Conservation (phyloP, 768 basidiomycete genomes). For the Lactarius pseudohatsudake region DNA sequence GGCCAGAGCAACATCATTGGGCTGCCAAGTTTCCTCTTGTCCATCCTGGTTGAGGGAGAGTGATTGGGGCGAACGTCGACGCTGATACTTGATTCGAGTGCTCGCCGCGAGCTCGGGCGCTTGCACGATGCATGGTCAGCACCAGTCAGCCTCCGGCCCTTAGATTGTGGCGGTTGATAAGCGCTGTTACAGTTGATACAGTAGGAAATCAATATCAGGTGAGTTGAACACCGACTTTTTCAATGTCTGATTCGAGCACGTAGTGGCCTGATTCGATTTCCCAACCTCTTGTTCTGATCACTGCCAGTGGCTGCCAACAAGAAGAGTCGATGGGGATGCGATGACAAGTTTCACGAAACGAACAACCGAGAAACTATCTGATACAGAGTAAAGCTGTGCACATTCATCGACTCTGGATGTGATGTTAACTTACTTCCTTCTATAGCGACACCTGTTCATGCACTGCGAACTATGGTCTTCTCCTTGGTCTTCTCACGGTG, state of each 20-base stretch:
- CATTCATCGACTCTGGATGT: too few species aligned
- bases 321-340: too few species aligned
- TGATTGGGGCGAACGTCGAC: not conserved
- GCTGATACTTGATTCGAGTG: not conserved
- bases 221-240: too few species aligned
- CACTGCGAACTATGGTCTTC: too few species aligned
- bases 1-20: conserved; percentile 4
- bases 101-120: not conserved
- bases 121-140: not conserved
- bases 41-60: not conserved
- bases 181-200: not conserved
- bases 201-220: not conserved
- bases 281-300: too few species aligned
- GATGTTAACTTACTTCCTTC: not conserved
- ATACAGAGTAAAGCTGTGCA: too few species aligned
- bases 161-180: not conserved
- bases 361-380: too few species aligned
- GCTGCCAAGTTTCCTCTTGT: not conserved
- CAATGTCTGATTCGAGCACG: too few species aligned
- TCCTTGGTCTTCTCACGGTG: not conserved
- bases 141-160: not conserved
- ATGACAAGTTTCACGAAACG: too few species aligned
- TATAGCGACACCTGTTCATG: not conserved
- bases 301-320: too few species aligned
- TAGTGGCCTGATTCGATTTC: too few species aligned